These are phyloP conservation scores for Herpetospermum pedunculosum DNA, from an alignment of 306 rosid species.

Conservation along the genomic window DNA sequence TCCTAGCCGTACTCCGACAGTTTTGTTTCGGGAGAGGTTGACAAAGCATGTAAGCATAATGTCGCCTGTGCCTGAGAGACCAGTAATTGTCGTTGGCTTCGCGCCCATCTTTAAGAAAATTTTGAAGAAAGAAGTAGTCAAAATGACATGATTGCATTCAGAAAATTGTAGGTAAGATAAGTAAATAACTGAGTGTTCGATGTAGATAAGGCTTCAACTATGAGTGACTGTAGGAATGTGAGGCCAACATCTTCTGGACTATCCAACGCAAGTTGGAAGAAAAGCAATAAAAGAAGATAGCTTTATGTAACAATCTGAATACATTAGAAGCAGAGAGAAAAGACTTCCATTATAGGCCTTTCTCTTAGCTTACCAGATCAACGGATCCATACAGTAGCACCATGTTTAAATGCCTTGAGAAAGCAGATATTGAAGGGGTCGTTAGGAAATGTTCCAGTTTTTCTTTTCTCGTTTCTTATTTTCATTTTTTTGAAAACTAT, in stretches of 20 bases:
- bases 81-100: slow-evolving; percentile 76
- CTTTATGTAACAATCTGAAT: background rate
- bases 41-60: slow-evolving; percentile 93
- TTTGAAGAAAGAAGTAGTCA: background rate
- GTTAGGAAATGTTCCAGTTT: background rate
- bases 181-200: background rate
- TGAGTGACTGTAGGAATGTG: background rate
- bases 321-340: background rate
- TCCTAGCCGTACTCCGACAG: slow-evolving; percentile 83
- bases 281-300: background rate
- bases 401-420: background rate
- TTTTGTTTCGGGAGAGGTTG: slow-evolving; percentile 82
- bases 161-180: background rate
- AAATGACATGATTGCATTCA: background rate
- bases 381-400: background rate
- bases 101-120: slow-evolving; percentile 77
- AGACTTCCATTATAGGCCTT: background rate
- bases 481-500: background rate
- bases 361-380: background rate
- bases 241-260: background rate
- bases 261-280: background rate
- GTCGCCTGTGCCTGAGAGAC: slow-evolving; percentile 89
- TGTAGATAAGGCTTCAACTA: background rate
- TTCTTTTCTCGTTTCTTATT: background rate
- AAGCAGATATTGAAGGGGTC: background rate